These are phyloP conservation scores for Gillenia trifoliata DNA, from an alignment of 306 rosid genomes.

Conservation along the genomic window DNA sequence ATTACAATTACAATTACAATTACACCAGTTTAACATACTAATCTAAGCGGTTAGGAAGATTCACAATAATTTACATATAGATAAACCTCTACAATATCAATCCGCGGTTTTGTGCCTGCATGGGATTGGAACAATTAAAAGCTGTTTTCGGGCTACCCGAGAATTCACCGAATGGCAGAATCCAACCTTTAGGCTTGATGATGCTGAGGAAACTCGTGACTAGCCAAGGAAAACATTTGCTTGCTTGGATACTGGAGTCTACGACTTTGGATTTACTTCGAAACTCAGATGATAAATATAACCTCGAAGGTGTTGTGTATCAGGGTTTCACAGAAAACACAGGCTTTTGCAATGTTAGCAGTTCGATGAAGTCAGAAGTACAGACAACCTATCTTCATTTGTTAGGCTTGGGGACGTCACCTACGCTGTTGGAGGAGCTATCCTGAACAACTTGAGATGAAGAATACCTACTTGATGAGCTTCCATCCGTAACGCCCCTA, in stretches of 20 bases:
- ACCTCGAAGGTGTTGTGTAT: not conserved
- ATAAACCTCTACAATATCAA: not conserved
- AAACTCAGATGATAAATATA: not conserved
- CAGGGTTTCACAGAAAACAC: constrained; percentile 6
- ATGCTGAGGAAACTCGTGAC: not conserved
- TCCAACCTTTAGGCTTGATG: too few relatives aligned
- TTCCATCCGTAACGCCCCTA: constrained; percentile 40
- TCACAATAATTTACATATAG: constrained; percentile 4
- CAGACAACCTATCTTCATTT: constrained; percentile 27
- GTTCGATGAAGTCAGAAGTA: constrained; percentile 10
- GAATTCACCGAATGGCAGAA: constrained; percentile 8
- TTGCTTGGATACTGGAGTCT: not conserved
- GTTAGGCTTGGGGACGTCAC: constrained; percentile 51
- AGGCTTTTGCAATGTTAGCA: not conserved
- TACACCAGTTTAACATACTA: too few relatives aligned
- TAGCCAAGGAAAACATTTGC: not conserved
- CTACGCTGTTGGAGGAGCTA: constrained; percentile 68
- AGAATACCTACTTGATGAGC: constrained; percentile 68
- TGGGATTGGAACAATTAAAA: not conserved
- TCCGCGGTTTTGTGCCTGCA: not conserved
- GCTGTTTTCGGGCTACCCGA: constrained; percentile 2
- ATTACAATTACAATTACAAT: too few relatives aligned
- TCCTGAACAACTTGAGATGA: constrained; percentile 64
- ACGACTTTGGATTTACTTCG: not conserved
- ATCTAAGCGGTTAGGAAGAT: too few relatives aligned